Conservation (phyloP, 2,329 filamentous ascomycete genomes). For the Ceratocystis cacaofunesta region DNA sequence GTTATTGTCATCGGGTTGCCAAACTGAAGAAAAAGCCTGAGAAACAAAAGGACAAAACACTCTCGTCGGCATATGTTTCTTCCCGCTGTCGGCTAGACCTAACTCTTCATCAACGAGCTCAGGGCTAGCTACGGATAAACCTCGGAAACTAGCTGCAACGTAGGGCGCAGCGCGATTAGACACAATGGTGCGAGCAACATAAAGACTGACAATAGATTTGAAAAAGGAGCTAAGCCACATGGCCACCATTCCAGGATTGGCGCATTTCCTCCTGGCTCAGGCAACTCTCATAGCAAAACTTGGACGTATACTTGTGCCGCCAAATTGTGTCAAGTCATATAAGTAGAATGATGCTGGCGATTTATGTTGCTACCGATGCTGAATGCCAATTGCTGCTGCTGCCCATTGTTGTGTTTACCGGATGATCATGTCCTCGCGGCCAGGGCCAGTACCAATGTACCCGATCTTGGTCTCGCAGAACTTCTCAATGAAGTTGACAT, state of each 20-base stretch:
- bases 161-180: no score
- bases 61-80: no score
- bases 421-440: slow-evolving; percentile 47
- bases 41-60: no score
- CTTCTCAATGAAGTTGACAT: slow-evolving; percentile 52
- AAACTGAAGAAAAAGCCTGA: no score
- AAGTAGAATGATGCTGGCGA: neutral
- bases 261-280: slow-evolving; percentile 15
- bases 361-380: no score
- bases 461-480: slow-evolving; percentile 42
- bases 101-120: no score
- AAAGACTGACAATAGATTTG: neutral
- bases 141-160: no score
- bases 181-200: neutral
- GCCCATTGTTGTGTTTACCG: slow-evolving; percentile 18
- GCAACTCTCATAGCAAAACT: neutral
- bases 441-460: slow-evolving; percentile 53
- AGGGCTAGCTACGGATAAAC: no score
- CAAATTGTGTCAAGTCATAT: neutral
- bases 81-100: no score
- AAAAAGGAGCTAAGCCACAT: slow-evolving; percentile 10
- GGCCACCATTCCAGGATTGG: slow-evolving; percentile 17
- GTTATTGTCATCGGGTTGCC: no score
- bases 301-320: neutral
- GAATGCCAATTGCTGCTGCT: neutral